phyloP scores from a whole-genome alignment of 441 rosid species.

The Metrosideros polymorpha region DNA sequence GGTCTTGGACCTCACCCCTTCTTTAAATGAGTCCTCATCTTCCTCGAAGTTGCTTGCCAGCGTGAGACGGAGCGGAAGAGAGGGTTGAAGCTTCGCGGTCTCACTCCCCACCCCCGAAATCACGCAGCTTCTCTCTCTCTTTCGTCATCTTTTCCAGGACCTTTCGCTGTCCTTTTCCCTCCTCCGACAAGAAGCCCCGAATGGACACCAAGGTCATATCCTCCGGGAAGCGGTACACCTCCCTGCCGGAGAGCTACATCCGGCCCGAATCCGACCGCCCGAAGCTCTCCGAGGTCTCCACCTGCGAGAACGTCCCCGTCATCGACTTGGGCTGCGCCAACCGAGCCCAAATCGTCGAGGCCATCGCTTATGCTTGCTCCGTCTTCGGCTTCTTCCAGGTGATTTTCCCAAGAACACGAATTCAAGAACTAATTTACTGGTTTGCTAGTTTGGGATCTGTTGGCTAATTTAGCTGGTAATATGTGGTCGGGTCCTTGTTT shows the following conservation, averaged over 20 bases:
- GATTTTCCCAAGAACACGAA: not conserved
- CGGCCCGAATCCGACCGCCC: conserved; percentile 57
- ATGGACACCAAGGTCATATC: conserved; percentile 64
- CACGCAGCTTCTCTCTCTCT: not conserved
- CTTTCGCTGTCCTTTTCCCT: not conserved
- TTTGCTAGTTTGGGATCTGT: not conserved
- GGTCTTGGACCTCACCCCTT: not conserved
- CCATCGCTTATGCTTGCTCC: conserved; percentile 33
- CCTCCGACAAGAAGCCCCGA: not conserved
- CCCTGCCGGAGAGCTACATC: conserved; percentile 45
- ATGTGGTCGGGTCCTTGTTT: not conserved
- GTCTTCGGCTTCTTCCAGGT: conserved; percentile 58
- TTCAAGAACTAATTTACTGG: not conserved
- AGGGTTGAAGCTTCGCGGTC: not conserved
- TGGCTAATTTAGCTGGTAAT: not conserved
- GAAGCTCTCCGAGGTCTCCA: conserved; percentile 41
- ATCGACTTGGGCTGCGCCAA: conserved; percentile 38
- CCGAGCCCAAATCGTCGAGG: conserved; percentile 22
- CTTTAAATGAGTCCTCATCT: not conserved
- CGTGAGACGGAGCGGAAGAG: too few species aligned
- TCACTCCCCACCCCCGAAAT: too few species aligned
- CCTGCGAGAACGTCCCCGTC: conserved; percentile 38
- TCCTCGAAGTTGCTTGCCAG: not conserved
- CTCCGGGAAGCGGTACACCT: conserved; percentile 31
- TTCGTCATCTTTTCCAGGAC: not conserved